These are phyloP conservation scores for Trypanosoma boissoni DNA, from an alignment of 208 protist genomes.

Conservation along the genomic window DNA sequence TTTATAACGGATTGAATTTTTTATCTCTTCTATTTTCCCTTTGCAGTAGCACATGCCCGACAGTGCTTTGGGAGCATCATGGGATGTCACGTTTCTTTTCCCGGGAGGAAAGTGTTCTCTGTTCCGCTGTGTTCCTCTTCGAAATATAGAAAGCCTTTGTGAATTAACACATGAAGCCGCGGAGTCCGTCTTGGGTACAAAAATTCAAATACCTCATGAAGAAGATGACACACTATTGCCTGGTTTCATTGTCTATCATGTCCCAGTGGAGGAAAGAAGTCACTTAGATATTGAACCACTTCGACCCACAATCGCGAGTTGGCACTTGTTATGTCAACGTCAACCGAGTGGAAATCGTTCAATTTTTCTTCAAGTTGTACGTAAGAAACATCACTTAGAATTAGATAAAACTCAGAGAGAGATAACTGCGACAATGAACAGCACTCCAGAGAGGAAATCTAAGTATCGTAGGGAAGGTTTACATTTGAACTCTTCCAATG, in stretches of 20 bases:
- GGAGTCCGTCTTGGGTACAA: constrained; percentile 1
- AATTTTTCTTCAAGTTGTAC: constrained; percentile 9
- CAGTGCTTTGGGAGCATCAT: no score
- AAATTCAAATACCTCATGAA: not conserved
- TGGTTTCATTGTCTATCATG: constrained; percentile 15
- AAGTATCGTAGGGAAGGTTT: no score
- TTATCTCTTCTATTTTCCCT: no score
- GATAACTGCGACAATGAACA: no score
- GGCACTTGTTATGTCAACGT: constrained; percentile 2
- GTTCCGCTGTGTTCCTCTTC: constrained; percentile 12
- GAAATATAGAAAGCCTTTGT: constrained; percentile 6
- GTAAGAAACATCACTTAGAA: not conserved
- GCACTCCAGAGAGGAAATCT: no score
- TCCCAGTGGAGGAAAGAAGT: not conserved
- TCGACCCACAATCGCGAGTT: not conserved
- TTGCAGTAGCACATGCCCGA: no score
- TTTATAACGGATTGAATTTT: no score
- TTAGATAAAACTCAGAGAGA: no score
- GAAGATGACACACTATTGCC: constrained; percentile 5
- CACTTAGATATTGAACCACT: not conserved
- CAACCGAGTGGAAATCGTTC: not conserved
- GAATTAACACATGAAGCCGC: constrained; percentile 11
- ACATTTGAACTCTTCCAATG: no score
- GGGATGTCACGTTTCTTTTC: constrained; percentile 21
- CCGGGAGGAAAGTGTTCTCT: constrained; percentile 1